Percentiles rank a stretch among this genome's conserved stretches.
phyloP scores from a whole-genome alignment of 1,284 basidiomycete species.

The Vanrija humicola region DNA sequence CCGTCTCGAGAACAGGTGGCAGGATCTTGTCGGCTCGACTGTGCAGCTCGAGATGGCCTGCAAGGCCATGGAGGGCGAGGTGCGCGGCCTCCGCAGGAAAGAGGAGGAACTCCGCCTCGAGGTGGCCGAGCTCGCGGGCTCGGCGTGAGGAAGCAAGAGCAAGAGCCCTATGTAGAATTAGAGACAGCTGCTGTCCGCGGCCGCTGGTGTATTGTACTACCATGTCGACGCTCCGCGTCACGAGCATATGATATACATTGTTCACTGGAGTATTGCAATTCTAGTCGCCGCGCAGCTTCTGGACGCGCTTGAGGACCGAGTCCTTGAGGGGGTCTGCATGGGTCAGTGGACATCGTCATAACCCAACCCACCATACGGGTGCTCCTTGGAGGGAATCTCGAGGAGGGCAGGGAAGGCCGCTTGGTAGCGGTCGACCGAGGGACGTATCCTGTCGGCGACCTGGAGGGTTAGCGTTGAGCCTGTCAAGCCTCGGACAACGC shows the following conservation, averaged over 20 bases:
- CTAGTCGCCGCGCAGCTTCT: constrained; percentile 87
- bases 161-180: not conserved
- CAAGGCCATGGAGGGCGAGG: constrained; percentile 45
- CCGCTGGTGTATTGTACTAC: constrained; percentile 1
- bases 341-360: not conserved
- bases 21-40: constrained; percentile 42
- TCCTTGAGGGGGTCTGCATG: constrained; percentile 88
- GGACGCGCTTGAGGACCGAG: constrained; percentile 92
- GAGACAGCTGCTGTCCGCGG: not conserved
- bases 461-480: constrained; percentile 41
- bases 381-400: constrained; percentile 75
- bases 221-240: constrained; percentile 3
- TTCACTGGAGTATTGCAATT: not conserved
- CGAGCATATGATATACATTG: constrained; percentile 26
- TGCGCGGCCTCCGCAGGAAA: constrained; percentile 34
- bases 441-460: constrained; percentile 95
- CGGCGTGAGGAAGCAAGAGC: not conserved
- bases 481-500: constrained; percentile 41
- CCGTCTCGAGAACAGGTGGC: constrained; percentile 44
- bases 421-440: constrained; percentile 89
- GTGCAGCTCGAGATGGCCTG: constrained; percentile 49
- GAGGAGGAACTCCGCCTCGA: constrained; percentile 38
- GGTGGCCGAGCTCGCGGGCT: constrained; percentile 33
- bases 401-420: constrained; percentile 94
- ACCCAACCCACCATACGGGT: constrained; percentile 69